phyloP scores from a whole-genome alignment of 345 rosid genomes.

The Hirschfeldia incana region DNA sequence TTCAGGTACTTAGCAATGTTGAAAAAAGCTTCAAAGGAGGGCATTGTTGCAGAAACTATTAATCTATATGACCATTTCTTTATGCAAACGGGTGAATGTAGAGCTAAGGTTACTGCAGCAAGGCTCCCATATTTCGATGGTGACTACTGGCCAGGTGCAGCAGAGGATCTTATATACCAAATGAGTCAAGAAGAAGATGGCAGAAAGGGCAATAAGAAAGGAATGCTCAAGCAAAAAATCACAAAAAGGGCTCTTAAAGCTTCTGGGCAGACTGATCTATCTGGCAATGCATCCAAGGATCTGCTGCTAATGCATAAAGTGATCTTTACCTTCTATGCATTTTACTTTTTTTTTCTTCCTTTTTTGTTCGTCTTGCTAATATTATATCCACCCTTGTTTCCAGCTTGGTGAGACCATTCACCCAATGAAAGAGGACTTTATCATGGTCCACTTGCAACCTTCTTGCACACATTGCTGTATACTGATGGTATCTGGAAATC shows the following conservation, averaged over 20 bases:
- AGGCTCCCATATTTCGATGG: conserved; percentile 99
- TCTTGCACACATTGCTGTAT: conserved; percentile 89
- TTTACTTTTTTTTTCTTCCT: neutral
- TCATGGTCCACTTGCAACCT: conserved; percentile 98
- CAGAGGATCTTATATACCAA: conserved; percentile 93
- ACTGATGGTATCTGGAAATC: conserved; percentile 88
- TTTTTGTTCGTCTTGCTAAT: neutral
- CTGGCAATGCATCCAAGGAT: conserved; percentile 94
- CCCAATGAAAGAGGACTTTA: conserved; percentile 99
- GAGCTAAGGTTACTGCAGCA: conserved; percentile 93
- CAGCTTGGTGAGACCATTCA: conserved; percentile 99
- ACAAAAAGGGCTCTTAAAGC: conserved; percentile 98
- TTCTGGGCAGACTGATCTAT: conserved; percentile 95
- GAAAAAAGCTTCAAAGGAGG: conserved; percentile 84
- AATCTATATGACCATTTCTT: conserved; percentile 96
- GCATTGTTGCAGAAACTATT: conserved; percentile 78
- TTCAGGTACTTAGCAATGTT: conserved; percentile 91
- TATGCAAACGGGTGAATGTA: conserved; percentile 78
- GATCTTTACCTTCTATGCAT: conserved; percentile 29
- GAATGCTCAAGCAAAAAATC: conserved; percentile 79
- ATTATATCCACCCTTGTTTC: conserved; percentile 12
- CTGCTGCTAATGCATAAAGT: conserved; percentile 97
- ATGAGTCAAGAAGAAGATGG: conserved; percentile 97
- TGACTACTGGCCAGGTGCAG: conserved; percentile 99
- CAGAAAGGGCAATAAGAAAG: conserved; percentile 89